Base-by-base conservation (phyloP, 257 asterid genomes). In the Jacaranda copaia region DNA sequence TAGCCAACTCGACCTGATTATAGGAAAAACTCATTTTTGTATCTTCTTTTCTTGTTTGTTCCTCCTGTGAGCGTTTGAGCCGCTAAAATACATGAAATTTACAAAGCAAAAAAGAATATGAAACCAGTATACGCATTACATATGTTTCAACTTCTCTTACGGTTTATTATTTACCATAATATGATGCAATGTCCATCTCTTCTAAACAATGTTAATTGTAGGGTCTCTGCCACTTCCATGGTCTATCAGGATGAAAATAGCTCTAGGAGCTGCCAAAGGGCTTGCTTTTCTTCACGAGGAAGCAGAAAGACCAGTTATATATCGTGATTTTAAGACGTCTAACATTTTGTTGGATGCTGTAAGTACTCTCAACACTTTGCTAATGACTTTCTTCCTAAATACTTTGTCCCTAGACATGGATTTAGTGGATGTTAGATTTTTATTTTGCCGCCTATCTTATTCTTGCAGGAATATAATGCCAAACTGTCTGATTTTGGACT, bases 401-500 rank as follows among this genome's bases (percentile, higher is more conserved):
- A n/a, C 71, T 32, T 38, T 39, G 59, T 19, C 38, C 11, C 12
- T 19, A 15, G 8, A 40, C 6, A 20, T 56, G 25, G 18, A 65
- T 42, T 38, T 72, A 40, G 10, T 55, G 12, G 14, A 11, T 52
- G 15, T 53, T 9, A 19, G 40, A 10, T 62, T 68, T 60, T 69
- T 18, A 38, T 79, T 64, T 71, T 59, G 56, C 20, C 35, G 40
- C 19, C 38, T n/a, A 15, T 36, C 39, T 40, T 36, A 16, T 66
- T 73, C 32, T 65, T 77, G 8, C 82, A 88, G 93, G 93, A 88
- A 75, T 88, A 88, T 70, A 88, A 88, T 64, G 89, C 93, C 70
- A 88, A 88, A 74, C 93, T 88, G 53, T 88, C 93, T 8, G 93
- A 88, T 82, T 88, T 88, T n/a, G 92, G 92, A 70, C 92, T 88